Evolutionary conservation across 495 filamentous ascomycete genomes (phyloP).

Genomic region (Letharia columbiana): DNA sequence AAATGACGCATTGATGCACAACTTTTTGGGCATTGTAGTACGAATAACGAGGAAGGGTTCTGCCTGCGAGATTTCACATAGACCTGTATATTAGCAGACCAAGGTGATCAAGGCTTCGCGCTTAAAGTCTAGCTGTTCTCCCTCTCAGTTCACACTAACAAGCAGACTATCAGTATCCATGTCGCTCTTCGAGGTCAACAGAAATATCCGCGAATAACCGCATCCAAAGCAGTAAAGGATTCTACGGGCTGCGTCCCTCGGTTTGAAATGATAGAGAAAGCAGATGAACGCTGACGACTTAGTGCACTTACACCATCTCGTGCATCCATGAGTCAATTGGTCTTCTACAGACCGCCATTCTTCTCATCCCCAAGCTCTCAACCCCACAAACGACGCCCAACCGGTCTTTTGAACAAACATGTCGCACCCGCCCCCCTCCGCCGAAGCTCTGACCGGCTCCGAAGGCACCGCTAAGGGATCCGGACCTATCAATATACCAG

Average conservation of each 20-base stretch:
- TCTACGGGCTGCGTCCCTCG: background rate
- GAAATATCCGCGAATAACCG: background rate
- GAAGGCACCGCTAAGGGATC: background rate
- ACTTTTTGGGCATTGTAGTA: background rate
- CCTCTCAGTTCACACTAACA: background rate
- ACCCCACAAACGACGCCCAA: background rate
- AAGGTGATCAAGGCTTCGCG: background rate
- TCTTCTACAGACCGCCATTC: background rate
- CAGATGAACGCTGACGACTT: background rate
- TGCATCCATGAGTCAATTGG: background rate
- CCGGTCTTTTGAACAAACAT: background rate
- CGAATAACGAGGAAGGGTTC: background rate
- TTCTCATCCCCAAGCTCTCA: background rate
- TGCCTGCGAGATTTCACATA: background rate
- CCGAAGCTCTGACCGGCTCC: background rate
- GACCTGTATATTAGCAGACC: background rate
- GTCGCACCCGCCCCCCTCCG: background rate
- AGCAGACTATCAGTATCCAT: background rate
- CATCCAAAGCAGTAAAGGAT: background rate
- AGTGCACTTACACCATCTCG: background rate
- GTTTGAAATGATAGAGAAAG: background rate
- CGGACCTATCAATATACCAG: background rate
- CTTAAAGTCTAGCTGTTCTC: background rate
- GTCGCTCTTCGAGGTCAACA: background rate
- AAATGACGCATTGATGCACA: background rate